phyloP scores from a whole-genome alignment of 1,139 yeast genomes.

The Blastobotrys elegans region DNA sequence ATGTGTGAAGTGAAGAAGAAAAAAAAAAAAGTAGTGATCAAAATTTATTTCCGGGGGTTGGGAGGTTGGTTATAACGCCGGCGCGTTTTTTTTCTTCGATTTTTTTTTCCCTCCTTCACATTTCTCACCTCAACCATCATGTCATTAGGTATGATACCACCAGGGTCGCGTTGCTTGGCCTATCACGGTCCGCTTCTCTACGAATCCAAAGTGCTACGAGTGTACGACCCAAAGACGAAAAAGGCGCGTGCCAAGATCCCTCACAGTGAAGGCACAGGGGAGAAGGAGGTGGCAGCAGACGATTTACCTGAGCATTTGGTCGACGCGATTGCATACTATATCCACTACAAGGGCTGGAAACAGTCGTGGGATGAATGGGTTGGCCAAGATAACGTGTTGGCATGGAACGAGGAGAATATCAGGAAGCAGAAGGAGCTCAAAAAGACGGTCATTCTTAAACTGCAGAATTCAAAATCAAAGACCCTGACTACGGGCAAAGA shows the following conservation, averaged over 20 bases:
- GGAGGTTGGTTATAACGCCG: no score
- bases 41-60: background rate
- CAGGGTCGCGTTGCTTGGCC: conserved; percentile 51
- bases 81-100: no score
- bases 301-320: conserved; percentile 45
- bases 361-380: conserved; percentile 98
- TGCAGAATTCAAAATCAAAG: conserved; percentile 19
- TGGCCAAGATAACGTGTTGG: conserved; percentile 58
- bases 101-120: background rate
- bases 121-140: background rate
- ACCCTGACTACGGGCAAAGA: conserved; percentile 4
- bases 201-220: conserved; percentile 74
- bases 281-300: conserved; percentile 24
- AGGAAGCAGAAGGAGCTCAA: conserved; percentile 60
- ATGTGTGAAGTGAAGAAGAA: background rate
- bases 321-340: conserved; percentile 47
- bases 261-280: conserved; percentile 36
- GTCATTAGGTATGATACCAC: conserved; percentile 2
- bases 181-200: conserved; percentile 89
- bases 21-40: background rate
- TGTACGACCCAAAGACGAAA: conserved; percentile 51
- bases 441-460: conserved; percentile 42
- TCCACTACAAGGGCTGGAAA: conserved; percentile 97
- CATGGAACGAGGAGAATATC: conserved; percentile 63
- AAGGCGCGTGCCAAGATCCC: conserved; percentile 32